Evolutionary conservation across 2,329 filamentous ascomycete genomes (phyloP), one percentile per base, ranked within the genome.

Genomic region (Paradendryphiella salina): DNA sequence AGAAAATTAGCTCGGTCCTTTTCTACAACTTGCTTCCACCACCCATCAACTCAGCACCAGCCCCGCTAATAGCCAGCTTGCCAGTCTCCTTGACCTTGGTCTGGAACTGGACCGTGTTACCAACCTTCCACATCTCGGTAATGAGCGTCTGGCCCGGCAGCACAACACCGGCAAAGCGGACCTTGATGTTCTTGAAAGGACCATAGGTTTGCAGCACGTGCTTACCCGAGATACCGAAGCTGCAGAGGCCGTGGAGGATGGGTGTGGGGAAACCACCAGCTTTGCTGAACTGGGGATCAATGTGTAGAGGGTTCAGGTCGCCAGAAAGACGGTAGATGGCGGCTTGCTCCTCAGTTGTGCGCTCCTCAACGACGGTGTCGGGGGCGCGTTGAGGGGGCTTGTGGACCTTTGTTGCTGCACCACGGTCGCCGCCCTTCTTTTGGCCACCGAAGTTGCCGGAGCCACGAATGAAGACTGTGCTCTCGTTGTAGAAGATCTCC

Each of bases 231-330:
- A 97, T 85, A 63, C 94, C 94, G 67, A 99, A 93, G 72, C 86
- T 94, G 82, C 91, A 96, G 31, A 99, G 84, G n/a, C 94, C 94
- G 79, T 99, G 94, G 46, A 99, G 80, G 71, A 99, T 99, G 10
- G 94, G 94, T 21, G 80, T 84, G 77, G 94, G 88, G 85, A 99
- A 99, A 52, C 94, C 94, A 52, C 93, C 94, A 64, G 96, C 86
- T 79, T 94, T 94, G 77, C 90, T 90, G 76, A 99, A 97, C 41
- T 85, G 83, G 1, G 94, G 94, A 74, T 99, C 94, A 56, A 99
- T 88, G 78, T 99, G 94, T 1, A 99, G 85, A 11, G 94, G 94
- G 80, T 99, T 97, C 71, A 93, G 87, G 76, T 99, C 94, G 41
- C 94, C 94, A 64, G 89, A 94, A 46, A 99, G 80, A 32, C 94